phyloP scores from a whole-genome alignment of 2,329 filamentous ascomycete genomes.

The Penicillium sp. region DNA sequence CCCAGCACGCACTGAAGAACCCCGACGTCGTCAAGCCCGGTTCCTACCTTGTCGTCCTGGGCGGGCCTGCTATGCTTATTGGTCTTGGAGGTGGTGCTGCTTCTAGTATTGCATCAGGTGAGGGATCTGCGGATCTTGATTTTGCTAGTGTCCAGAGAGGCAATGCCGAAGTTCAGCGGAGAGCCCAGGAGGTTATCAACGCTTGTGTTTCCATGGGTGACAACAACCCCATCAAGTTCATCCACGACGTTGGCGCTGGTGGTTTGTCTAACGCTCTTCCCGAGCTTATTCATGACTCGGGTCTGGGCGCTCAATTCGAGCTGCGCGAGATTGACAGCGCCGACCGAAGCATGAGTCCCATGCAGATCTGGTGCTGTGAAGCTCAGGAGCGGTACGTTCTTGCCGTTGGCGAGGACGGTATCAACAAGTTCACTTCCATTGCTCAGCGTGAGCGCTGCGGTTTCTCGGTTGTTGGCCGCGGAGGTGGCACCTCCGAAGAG shows the following conservation, averaged over 20 bases:
- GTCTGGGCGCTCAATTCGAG: constrained; percentile 85
- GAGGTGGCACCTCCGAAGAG: constrained; percentile 59
- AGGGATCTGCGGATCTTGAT: constrained; percentile 85
- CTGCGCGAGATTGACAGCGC: constrained; percentile 89
- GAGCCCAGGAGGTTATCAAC: constrained; percentile 98
- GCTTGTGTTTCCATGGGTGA: constrained; percentile 78
- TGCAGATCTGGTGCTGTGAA: constrained; percentile 98
- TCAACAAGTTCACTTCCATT: constrained; percentile 68
- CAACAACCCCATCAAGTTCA: constrained; percentile 88
- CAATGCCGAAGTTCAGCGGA: constrained; percentile 91
- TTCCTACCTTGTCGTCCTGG: constrained; percentile 87
- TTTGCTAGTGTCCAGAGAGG: constrained; percentile 96
- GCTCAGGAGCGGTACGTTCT: constrained; percentile 95
- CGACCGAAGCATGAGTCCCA: constrained; percentile 84
- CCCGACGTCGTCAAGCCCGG: constrained; percentile 72
- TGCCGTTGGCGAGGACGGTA: constrained; percentile 71
- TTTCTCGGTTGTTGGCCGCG: constrained; percentile 83
- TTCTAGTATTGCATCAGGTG: constrained; percentile 80
- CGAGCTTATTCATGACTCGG: constrained; percentile 86
- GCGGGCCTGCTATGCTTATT: constrained; percentile 95
- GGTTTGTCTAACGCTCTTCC: constrained; percentile 80
- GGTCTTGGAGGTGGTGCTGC: constrained; percentile 92
- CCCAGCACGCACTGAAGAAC: constrained; percentile 84
- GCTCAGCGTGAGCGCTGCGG: constrained; percentile 78
- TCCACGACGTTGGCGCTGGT: constrained; percentile 94